Conservation (phyloP, 225 moss, liverwort and hornwort genomes). For the Polytrichum formosum region DNA sequence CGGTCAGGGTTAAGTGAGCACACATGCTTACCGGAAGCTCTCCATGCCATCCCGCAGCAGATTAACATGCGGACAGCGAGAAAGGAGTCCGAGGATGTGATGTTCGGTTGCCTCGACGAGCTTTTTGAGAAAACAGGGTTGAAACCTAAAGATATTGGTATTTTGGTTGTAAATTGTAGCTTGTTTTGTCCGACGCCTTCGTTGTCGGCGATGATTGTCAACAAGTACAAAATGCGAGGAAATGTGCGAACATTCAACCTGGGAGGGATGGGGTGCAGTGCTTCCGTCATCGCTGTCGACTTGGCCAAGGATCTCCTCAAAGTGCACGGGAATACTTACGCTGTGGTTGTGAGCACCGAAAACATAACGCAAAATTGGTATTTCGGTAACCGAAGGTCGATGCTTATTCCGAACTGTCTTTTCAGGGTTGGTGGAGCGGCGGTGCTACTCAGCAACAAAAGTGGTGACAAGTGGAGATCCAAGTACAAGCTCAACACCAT, state of each 20-base stretch:
- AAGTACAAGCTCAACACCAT: constrained; percentile 2
- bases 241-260: constrained; percentile 2
- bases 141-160: constrained; percentile 6
- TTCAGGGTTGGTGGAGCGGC: constrained; percentile 5
- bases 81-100: constrained; percentile 1
- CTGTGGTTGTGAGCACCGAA: background rate
- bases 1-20: constrained; percentile 3
- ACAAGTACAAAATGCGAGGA: constrained; percentile 11
- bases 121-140: constrained; percentile 8
- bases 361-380: constrained; percentile 10
- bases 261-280: constrained; percentile 8
- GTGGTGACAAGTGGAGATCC: background rate
- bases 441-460: constrained; percentile 3
- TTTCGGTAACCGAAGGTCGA: constrained; percentile 1
- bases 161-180: constrained; percentile 4
- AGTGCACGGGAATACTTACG: background rate
- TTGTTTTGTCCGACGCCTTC: constrained; percentile 7
- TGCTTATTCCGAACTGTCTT: constrained; percentile 6
- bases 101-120: constrained; percentile 4
- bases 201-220: constrained; percentile 5
- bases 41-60: background rate
- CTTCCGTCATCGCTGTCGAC: constrained; percentile 4
- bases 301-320: constrained; percentile 6
- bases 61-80: constrained; percentile 3
- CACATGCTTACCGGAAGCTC: constrained; percentile 1